Evolutionary conservation across 176 grass and related monocot species (phyloP).

Genomic region (Stipa capillata): DNA sequence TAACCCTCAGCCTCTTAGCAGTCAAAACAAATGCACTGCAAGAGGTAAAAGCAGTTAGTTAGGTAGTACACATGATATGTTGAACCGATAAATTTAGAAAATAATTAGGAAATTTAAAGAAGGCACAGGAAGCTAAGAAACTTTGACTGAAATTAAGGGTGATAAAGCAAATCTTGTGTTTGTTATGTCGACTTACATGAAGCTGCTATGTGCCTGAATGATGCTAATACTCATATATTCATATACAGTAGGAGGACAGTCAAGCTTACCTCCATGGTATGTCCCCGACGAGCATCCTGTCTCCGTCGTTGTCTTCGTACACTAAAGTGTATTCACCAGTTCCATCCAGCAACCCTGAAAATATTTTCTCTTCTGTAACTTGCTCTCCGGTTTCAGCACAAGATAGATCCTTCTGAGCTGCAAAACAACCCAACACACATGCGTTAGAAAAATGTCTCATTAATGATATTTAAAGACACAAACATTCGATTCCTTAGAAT

Average conservation of each 20-base stretch:
- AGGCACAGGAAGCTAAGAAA: no score
- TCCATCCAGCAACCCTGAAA: slow-evolving; percentile 73
- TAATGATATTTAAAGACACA: not conserved
- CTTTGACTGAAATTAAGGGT: no score
- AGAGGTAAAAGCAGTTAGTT: not conserved
- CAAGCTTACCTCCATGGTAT: slow-evolving; percentile 78
- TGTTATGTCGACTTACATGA: not conserved
- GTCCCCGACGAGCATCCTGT: slow-evolving; percentile 44
- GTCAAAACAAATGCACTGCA: slow-evolving; percentile 61
- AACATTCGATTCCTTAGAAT: not conserved
- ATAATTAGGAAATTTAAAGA: no score
- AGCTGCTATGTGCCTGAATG: not conserved
- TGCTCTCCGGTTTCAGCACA: slow-evolving; percentile 9
- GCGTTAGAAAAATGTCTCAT: not conserved
- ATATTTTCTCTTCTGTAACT: slow-evolving; percentile 48
- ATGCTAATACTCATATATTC: no score
- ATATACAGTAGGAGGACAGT: not conserved
- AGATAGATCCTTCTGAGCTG: slow-evolving; percentile 58
- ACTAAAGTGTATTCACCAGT: slow-evolving; percentile 78
- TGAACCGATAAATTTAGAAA: not conserved
- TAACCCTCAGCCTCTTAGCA: slow-evolving; percentile 67
- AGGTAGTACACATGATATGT: not conserved
- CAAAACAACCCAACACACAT: not conserved
- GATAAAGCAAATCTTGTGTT: no score
- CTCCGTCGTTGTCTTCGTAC: slow-evolving; percentile 57